Evolutionary conservation across 192 early-diverging fungal genomes (phyloP).

Genomic region (Coemansia sp.): DNA sequence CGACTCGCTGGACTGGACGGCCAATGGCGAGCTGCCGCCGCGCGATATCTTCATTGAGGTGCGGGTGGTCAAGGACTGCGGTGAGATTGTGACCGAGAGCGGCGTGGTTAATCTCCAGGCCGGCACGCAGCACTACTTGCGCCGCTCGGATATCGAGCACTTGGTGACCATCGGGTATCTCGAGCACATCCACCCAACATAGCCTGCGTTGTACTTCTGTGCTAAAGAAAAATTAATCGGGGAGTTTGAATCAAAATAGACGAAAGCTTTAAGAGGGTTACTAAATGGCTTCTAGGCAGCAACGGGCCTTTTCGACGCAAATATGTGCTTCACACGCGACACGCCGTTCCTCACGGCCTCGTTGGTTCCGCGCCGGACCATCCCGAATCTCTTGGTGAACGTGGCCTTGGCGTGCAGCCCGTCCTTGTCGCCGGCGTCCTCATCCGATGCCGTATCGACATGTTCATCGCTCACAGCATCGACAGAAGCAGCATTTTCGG

Average conservation of each 20-base stretch:
- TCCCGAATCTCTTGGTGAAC: constrained; percentile 16
- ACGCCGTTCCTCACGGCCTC: constrained; percentile 42
- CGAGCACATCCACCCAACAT: constrained; percentile 56
- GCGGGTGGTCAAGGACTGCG: constrained; percentile 80
- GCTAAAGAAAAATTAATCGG: background rate
- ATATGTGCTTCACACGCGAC: constrained; percentile 42
- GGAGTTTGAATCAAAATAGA: too few relatives aligned
- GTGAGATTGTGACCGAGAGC: constrained; percentile 85
- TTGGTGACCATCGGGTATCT: constrained; percentile 83
- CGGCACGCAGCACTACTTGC: constrained; percentile 81
- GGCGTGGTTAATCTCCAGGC: constrained; percentile 73
- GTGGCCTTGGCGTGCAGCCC: constrained; percentile 10
- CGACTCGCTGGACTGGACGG: constrained; percentile 68
- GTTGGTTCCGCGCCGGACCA: constrained; percentile 36
- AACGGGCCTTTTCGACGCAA: constrained; percentile 24
- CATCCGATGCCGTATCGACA: background rate
- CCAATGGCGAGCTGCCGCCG: constrained; percentile 75
- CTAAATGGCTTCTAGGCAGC: background rate
- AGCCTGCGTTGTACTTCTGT: background rate
- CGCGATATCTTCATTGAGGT: constrained; percentile 90
- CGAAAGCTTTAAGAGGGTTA: too few relatives aligned
- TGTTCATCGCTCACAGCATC: background rate
- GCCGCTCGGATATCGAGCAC: constrained; percentile 83
- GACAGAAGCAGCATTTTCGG: background rate
- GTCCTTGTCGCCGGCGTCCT: constrained; percentile 9